Base-by-base conservation (phyloP, 805 yeast genomes). In the Candida jianshihensis region DNA sequence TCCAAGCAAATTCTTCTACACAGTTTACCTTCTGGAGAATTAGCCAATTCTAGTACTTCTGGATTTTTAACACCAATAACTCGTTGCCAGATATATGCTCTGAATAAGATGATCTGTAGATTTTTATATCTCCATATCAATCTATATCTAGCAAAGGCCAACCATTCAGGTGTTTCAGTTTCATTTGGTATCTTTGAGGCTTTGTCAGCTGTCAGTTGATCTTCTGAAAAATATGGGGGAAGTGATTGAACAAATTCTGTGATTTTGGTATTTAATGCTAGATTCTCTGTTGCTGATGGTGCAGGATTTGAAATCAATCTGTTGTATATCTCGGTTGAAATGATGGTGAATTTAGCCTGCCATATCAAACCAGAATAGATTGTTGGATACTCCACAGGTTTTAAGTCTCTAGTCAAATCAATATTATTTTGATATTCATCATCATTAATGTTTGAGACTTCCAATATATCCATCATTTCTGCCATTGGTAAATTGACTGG, bases 91-190 rank as follows among this genome's bases (percentile, higher is more conserved):
- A 78, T 66, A 46, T 72, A 74, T 3, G 78, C 73, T 38, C 82
- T 62, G 42, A 75, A 68, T 19, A 77, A 53, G 18, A 75, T 61
- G 33, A 75, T 68, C 40, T 75, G 76, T 31, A 78, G 46, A 53
- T 75, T 74, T 39, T 69, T 69, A 37, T 68, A 74, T 46, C 81
- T 60, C 85, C 85, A 79, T 30, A 61, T 63, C 30, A 79, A 55
- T 41, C 78, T 61, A 43, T 64, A 67, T 36, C 80, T 59, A 5
- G 78, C 62, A 20, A 78, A 60, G 4, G 68, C 60, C 37, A 78
- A 62, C 82, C 84, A 78, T 25, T 64, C 66, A 6, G 73, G 72
- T 22, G 57, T 36, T 27, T 44, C 48, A 3, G 43, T 31, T 12
- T 33, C 44, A 17, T 44, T 39, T 20, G 58, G 55, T 15, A 49